A percentile compares a stretch with the other conserved stretches of the same genome.
Evolutionary conservation across 2,329 filamentous ascomycete genomes (phyloP).

Genomic region (Cytospora piceae): DNA sequence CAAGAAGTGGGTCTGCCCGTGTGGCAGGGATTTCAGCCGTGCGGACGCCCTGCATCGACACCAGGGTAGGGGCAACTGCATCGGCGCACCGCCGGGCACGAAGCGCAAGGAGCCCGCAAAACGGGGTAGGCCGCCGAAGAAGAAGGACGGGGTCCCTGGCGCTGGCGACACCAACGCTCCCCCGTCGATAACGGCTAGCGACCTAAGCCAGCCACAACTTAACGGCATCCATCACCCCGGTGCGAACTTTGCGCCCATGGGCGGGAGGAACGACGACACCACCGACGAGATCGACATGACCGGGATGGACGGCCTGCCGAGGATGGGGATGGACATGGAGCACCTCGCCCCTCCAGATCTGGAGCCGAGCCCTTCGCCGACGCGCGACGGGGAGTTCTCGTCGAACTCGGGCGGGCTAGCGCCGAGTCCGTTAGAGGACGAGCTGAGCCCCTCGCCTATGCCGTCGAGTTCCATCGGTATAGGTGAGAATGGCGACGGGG

Average conservation of each 20-base stretch:
- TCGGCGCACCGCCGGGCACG: conserved; percentile 86
- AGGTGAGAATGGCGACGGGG: conserved; percentile 9
- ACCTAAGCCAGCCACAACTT: conserved; percentile 27
- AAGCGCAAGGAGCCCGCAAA: conserved; percentile 61
- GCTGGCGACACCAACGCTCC: conserved; percentile 13
- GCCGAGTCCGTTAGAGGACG: conserved; percentile 28
- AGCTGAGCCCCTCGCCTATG: conserved; percentile 27
- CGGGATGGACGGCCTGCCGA: conserved; percentile 11
- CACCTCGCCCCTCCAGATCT: conserved; percentile 26
- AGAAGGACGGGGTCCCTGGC: conserved; percentile 34
- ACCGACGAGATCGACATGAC: conserved; percentile 18
- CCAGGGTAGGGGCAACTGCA: conserved; percentile 93
- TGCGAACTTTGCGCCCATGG: conserved; percentile 27
- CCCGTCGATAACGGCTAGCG: conserved; percentile 17
- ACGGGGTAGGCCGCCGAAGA: conserved; percentile 67
- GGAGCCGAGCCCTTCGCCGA: conserved; percentile 28
- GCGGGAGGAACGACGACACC: conserved; percentile 19
- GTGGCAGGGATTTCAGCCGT: conserved; percentile 90
- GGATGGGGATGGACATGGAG: conserved; percentile 19
- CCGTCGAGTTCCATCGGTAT: not conserved
- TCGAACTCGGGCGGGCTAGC: conserved; percentile 25
- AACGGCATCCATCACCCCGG: conserved; percentile 16
- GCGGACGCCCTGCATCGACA: conserved; percentile 95
- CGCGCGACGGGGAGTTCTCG: conserved; percentile 12
- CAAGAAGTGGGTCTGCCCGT: conserved; percentile 93